These are phyloP conservation scores for Stagonosporopsis chrysanthemi DNA, from an alignment of 2,329 filamentous ascomycete species.

Conservation along the genomic window DNA sequence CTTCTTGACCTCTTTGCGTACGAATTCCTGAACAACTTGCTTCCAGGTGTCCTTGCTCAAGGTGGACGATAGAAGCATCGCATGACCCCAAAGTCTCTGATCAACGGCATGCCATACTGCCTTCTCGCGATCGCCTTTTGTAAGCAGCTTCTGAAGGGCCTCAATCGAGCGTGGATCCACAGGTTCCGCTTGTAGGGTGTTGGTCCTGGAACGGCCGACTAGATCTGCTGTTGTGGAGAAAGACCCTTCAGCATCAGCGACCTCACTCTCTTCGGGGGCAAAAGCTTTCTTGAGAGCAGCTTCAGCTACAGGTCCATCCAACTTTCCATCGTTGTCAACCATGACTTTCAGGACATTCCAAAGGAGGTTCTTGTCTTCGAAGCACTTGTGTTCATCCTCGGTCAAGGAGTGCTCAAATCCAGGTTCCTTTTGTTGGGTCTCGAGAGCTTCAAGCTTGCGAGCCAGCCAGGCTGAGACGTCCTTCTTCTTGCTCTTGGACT, in stretches of 20 bases:
- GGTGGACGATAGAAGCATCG: slow-evolving; percentile 87
- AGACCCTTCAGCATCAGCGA: slow-evolving; percentile 31
- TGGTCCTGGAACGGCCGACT: slow-evolving; percentile 42
- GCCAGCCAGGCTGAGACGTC: slow-evolving; percentile 83
- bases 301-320: slow-evolving; percentile 78
- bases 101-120: slow-evolving; percentile 95
- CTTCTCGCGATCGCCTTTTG: slow-evolving; percentile 84
- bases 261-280: slow-evolving; percentile 61
- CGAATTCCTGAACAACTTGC: slow-evolving; percentile 92
- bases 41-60: slow-evolving; percentile 80
- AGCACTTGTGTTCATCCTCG: slow-evolving; percentile 71
- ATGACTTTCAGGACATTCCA: slow-evolving; percentile 87
- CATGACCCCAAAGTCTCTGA: slow-evolving; percentile 94
- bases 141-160: slow-evolving; percentile 74
- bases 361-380: slow-evolving; percentile 79
- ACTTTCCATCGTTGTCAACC: slow-evolving; percentile 82
- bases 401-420: slow-evolving; percentile 59
- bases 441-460: slow-evolving; percentile 75
- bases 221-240: slow-evolving; percentile 49
- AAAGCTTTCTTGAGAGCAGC: slow-evolving; percentile 78
- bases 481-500: slow-evolving; percentile 93
- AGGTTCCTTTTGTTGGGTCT: slow-evolving; percentile 59
- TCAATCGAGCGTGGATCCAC: slow-evolving; percentile 74
- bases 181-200: slow-evolving; percentile 63
- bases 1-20: slow-evolving; percentile 91